Percentiles rank a stretch among this genome's conserved stretches.
Conservation (phyloP, 768 basidiomycete genomes). For the Boletus sp. region DNA sequence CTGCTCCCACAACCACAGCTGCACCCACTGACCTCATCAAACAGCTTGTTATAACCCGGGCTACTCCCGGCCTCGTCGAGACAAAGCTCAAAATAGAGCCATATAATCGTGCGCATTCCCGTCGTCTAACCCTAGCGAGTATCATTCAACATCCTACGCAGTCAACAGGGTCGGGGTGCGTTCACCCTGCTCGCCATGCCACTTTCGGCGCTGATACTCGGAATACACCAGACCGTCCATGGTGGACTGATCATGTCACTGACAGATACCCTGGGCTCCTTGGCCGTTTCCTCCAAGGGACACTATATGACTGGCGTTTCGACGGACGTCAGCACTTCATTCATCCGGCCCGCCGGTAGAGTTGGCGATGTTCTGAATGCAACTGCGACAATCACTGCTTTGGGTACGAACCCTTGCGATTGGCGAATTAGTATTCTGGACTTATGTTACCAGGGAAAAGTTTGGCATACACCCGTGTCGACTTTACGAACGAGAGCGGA, state of each 20-base stretch:
- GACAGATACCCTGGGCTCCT: conserved; percentile 81
- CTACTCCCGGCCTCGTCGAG: conserved; percentile 69
- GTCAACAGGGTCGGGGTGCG: conserved; percentile 82
- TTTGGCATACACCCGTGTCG: conserved; percentile 77
- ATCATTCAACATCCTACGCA: conserved; percentile 27
- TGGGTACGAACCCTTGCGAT: conserved; percentile 45
- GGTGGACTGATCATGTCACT: conserved; percentile 80
- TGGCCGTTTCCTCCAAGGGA: conserved; percentile 79
- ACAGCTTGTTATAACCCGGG: conserved; percentile 63
- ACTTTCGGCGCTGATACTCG: background rate
- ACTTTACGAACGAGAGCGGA: conserved; percentile 64
- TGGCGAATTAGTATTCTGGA: background rate
- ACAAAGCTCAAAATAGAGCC: conserved; percentile 71
- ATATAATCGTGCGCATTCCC: conserved; percentile 58
- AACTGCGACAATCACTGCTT: conserved; percentile 63
- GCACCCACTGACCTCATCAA: background rate
- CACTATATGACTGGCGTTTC: conserved; percentile 88
- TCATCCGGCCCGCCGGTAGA: conserved; percentile 74
- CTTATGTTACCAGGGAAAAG: conserved; percentile 55
- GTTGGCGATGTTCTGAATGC: conserved; percentile 65
- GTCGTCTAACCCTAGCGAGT: background rate
- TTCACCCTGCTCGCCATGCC: conserved; percentile 8
- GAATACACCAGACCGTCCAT: conserved; percentile 53
- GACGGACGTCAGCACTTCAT: conserved; percentile 77
- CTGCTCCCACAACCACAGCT: background rate